These are phyloP conservation scores for Diaporthe velutina DNA, from an alignment of 2,329 filamentous ascomycete genomes.

Conservation along the genomic window DNA sequence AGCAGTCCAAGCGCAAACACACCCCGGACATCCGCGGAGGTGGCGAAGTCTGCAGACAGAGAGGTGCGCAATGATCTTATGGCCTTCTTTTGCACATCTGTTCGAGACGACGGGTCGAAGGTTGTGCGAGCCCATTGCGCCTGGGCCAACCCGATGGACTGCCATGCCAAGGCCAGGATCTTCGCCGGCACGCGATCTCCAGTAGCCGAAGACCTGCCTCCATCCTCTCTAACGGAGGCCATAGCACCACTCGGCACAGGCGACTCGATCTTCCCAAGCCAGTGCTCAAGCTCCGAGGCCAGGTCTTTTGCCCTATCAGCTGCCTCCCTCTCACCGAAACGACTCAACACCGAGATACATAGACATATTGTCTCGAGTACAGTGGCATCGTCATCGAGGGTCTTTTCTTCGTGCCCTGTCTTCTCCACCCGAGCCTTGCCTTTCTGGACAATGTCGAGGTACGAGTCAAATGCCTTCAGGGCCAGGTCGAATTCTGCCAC, in stretches of 20 bases:
- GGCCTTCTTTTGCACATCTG: slow-evolving; percentile 82
- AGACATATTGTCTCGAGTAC: slow-evolving; percentile 84
- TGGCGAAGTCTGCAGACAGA: slow-evolving; percentile 74
- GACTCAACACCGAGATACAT: slow-evolving; percentile 84
- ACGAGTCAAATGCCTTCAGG: slow-evolving; percentile 91
- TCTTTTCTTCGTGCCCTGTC: slow-evolving; percentile 76
- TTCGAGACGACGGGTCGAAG: slow-evolving; percentile 78
- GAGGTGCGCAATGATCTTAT: slow-evolving; percentile 81
- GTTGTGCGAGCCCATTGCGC: slow-evolving; percentile 90
- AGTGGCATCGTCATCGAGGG: slow-evolving; percentile 82
- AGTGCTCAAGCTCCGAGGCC: slow-evolving; percentile 78
- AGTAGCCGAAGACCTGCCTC: slow-evolving; percentile 39
- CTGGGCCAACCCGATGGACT: slow-evolving; percentile 86
- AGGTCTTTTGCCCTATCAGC: slow-evolving; percentile 84
- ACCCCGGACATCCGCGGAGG: slow-evolving; percentile 78
- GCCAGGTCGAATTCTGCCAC: slow-evolving; percentile 93
- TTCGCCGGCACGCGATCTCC: slow-evolving; percentile 64
- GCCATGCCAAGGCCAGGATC: slow-evolving; percentile 79
- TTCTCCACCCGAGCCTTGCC: slow-evolving; percentile 88
- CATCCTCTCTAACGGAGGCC: slow-evolving; percentile 41
- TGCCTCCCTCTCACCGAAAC: slow-evolving; percentile 80
- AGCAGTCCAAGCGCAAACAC: slow-evolving; percentile 86
- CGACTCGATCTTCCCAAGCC: slow-evolving; percentile 73
- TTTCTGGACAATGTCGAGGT: slow-evolving; percentile 87
- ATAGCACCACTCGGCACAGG: slow-evolving; percentile 44